Percentiles rank a stretch among this genome's conserved stretches.
Conservation (phyloP, 768 basidiomycete species). For the Podaxis sp. region DNA sequence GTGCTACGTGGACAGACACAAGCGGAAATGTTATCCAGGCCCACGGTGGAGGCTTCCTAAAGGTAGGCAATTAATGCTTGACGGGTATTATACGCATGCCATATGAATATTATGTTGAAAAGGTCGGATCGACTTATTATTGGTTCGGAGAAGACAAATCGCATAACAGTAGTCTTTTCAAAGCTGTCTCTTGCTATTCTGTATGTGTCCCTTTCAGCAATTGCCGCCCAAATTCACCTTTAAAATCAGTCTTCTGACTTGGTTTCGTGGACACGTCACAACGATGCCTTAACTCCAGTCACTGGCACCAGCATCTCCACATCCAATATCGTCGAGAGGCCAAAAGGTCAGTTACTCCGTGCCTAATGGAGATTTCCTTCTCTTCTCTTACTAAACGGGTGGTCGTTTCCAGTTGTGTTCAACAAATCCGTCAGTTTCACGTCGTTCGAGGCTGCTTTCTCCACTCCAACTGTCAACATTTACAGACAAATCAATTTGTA, state of each 20-base stretch:
- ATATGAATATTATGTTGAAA: not conserved
- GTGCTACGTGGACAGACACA: slow-evolving; percentile 60
- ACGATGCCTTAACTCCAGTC: slow-evolving; percentile 52
- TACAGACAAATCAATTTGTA: slow-evolving; percentile 55
- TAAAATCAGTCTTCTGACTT: slow-evolving; percentile 43
- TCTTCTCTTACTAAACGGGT: not conserved
- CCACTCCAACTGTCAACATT: not conserved
- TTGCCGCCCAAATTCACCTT: not conserved
- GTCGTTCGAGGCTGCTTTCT: not conserved
- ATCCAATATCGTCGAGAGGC: slow-evolving; percentile 56
- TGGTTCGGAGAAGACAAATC: slow-evolving; percentile 65
- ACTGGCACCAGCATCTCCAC: slow-evolving; percentile 52
- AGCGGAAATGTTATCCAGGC: slow-evolving; percentile 59
- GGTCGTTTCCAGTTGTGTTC: slow-evolving; percentile 39
- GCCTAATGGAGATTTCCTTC: not conserved
- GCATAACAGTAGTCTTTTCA: slow-evolving; percentile 49
- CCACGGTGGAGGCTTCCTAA: slow-evolving; percentile 56
- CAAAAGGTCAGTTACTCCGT: slow-evolving; percentile 41
- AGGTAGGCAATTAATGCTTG: slow-evolving; percentile 26
- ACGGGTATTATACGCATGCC: not conserved
- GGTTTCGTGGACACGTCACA: slow-evolving; percentile 51
- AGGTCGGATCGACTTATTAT: slow-evolving; percentile 54
- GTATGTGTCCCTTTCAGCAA: slow-evolving; percentile 21
- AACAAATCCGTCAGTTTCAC: slow-evolving; percentile 37
- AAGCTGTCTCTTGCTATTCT: slow-evolving; percentile 55